A percentile compares a stretch with the other conserved stretches of the same genome.
Conservation (phyloP, 164 flowering plant species). For the Saururus chinensis region DNA sequence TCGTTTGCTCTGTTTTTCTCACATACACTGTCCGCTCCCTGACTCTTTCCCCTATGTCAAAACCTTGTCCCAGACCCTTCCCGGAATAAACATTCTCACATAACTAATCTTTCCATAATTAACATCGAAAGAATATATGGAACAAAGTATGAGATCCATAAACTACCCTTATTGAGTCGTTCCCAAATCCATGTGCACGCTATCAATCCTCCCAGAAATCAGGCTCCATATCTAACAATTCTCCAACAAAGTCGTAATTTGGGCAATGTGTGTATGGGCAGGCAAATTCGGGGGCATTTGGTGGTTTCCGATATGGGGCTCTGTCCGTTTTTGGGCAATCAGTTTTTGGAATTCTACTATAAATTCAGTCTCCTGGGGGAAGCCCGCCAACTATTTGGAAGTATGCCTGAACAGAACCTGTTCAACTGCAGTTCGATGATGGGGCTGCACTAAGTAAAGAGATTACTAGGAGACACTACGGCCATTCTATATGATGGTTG, state of each 20-base stretch:
- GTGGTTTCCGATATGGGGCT: conserved; percentile 19
- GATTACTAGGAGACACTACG: conserved; percentile 22
- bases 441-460: conserved; percentile 20
- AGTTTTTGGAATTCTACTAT: conserved; percentile 19
- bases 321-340: conserved; percentile 21
- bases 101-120: no score
- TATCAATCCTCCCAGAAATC: no score
- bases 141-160: no score
- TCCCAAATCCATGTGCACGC: no score
- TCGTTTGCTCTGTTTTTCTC: no score
- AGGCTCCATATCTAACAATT: no score
- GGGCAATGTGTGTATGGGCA: conserved; percentile 13
- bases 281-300: conserved; percentile 25
- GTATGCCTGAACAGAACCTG: conserved; percentile 18
- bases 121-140: no score
- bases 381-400: conserved; percentile 14
- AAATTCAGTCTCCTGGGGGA: conserved; percentile 7
- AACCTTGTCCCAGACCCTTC: no score
- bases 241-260: conserved; percentile 17
- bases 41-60: no score
- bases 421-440: conserved; percentile 30
- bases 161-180: no score
- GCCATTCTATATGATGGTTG: conserved; percentile 22
- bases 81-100: no score
- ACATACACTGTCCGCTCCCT: no score